Percentiles rank a stretch among this genome's conserved stretches.
phyloP scores from a whole-genome alignment of 2,329 filamentous ascomycete species.

The Thielaviopsis ethacetica region DNA sequence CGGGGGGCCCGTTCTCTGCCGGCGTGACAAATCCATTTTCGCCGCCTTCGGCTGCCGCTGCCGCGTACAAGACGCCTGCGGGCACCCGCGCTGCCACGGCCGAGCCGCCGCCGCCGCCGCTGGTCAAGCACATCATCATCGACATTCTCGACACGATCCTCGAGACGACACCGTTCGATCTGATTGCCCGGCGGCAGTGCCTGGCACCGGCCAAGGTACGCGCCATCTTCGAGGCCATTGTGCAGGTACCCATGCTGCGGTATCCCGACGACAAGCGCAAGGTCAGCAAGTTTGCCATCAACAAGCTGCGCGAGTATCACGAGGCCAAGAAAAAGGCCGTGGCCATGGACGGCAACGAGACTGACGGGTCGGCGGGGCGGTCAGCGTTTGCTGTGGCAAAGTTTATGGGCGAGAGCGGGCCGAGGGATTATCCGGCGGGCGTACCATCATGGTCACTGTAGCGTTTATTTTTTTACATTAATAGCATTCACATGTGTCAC shows the following conservation, averaged over 20 bases:
- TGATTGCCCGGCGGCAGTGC: constrained; percentile 28
- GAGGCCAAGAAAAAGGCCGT: constrained; percentile 23
- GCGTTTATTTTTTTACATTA: neutral
- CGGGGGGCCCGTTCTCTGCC: too few species aligned
- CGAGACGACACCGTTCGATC: constrained; percentile 28
- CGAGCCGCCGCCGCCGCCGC: neutral
- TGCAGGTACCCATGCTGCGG: constrained; percentile 30
- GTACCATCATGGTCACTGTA: constrained; percentile 1
- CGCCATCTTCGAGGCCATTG: constrained; percentile 30
- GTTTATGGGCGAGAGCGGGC: constrained; percentile 9
- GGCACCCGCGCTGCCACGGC: neutral
- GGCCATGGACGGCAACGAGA: neutral
- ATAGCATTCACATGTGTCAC: neutral
- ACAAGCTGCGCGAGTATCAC: constrained; percentile 26
- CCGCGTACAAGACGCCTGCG: neutral
- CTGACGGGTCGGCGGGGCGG: neutral
- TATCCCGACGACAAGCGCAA: constrained; percentile 26
- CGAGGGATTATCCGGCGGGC: constrained; percentile 9
- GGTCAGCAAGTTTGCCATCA: constrained; percentile 25
- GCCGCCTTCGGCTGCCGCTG: too few species aligned
- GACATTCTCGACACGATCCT: constrained; percentile 33
- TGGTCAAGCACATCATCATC: constrained; percentile 26
- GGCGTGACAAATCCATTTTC: too few species aligned
- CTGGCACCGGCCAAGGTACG: constrained; percentile 26
- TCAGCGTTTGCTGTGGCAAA: constrained; percentile 3